These are phyloP conservation scores for Suillus weaverae DNA, from an alignment of 768 basidiomycete genomes.

Conservation along the genomic window DNA sequence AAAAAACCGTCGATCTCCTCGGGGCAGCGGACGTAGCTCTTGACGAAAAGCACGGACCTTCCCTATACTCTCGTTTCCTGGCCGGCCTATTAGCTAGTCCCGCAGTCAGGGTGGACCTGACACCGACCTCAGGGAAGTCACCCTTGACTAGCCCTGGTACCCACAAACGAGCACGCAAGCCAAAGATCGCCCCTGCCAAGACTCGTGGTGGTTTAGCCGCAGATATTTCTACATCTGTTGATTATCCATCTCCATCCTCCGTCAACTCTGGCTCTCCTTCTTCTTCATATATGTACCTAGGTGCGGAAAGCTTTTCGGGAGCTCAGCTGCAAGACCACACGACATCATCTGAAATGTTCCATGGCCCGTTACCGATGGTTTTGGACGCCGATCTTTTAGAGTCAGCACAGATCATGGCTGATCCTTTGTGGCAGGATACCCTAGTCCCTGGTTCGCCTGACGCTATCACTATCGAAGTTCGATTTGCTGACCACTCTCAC, in stretches of 20 bases:
- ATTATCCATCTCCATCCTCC: slow-evolving; percentile 41
- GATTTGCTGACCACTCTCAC: neutral
- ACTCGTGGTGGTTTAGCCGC: neutral
- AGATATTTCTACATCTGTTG: slow-evolving; percentile 22
- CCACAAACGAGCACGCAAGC: neutral
- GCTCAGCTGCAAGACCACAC: neutral
- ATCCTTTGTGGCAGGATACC: slow-evolving; percentile 58
- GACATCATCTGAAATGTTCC: slow-evolving; percentile 41
- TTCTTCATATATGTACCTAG: neutral
- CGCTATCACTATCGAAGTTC: neutral
- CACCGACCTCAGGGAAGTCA: neutral
- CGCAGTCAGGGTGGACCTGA: neutral
- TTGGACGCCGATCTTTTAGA: slow-evolving; percentile 63
- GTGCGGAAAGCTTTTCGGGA: neutral
- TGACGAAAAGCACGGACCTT: slow-evolving; percentile 81
- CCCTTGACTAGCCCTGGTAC: neutral
- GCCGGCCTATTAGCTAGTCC: slow-evolving; percentile 60
- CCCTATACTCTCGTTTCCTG: slow-evolving; percentile 78
- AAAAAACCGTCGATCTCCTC: slow-evolving; percentile 65
- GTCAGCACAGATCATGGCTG: slow-evolving; percentile 57
- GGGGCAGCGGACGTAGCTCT: slow-evolving; percentile 70
- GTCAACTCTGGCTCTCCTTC: slow-evolving; percentile 18
- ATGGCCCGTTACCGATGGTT: slow-evolving; percentile 44
- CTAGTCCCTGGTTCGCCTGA: slow-evolving; percentile 49
- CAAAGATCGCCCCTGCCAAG: neutral